Base-by-base conservation (phyloP, 352 stramenopile genomes). In the Lagenidium sp. region DNA sequence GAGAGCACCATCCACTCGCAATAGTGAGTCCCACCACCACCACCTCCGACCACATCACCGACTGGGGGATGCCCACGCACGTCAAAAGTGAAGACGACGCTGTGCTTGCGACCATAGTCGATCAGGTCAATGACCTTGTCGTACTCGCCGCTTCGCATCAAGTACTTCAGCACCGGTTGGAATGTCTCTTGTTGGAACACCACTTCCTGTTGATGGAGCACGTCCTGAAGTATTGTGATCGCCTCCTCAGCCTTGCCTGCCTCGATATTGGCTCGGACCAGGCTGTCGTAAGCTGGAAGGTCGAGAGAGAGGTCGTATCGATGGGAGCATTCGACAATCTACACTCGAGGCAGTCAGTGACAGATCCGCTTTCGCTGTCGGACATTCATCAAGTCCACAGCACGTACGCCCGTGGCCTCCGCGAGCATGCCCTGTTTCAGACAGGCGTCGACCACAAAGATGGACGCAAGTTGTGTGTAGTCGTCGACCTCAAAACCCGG, bases 361-460 rank as follows among this genome's bases (percentile, higher is more conserved):
- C n/a, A n/a, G n/a, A n/a, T n/a, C n/a, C n/a, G n/a, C n/a, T n/a
- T n/a, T n/a, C n/a, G n/a, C n/a, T n/a, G n/a, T n/a, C n/a, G n/a
- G n/a, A n/a, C n/a, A n/a, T n/a, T n/a, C n/a, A 23, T 41, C 18
- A 20, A 41, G 11, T 21, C 6, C 16, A 41, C 6, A 16, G n/a
- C 4, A 39, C 13, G 22, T 52, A 71, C 61, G 35, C 71, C 46
- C 16, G 79, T 40, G 1, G 75, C 75, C 41, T 85, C 59, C 24
- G 58, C 19, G 19, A 84, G 48, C 44, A 80, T 58, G 3, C 63
- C 36, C 32, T 73, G 53, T 5, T 62, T 52, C 21, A 84, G 41
- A 60, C 75, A 87, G 20, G 60, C 67, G 37, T 83, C 69, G n/a
- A 78, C 43, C 15, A 82, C 64, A 55, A 77, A 84, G 42, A 87